Evolutionary conservation across 2,329 filamentous ascomycete species (phyloP), one percentile per base, ranked within the genome.

Genomic region (Podosphaera xanthii): DNA sequence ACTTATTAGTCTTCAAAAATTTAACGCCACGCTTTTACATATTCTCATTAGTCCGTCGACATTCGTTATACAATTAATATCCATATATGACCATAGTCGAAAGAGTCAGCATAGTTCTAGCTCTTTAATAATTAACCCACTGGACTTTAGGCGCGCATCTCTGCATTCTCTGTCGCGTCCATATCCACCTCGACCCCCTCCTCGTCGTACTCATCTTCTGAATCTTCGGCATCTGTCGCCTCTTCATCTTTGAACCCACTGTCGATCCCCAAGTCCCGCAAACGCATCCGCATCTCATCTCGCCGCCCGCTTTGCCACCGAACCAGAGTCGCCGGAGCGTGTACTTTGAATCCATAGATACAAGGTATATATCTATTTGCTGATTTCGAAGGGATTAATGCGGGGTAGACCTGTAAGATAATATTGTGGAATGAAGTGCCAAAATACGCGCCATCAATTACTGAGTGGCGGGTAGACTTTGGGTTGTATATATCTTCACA

Each of bases 401-500:
- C 82, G 4, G 92, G 91, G 70, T 97, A 97, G 59, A 98, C 92
- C 72, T 98, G 92, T 76, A 98, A 97, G 62, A 98, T 82, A 72
- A 98, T 96, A 74, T 96, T 96, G 77, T 96, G 91, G 77, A 98
- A 98, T 2, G 87, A 94, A 55, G 91, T 90, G 65, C 92, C 92
- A 66, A 98, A 98, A 77, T 97, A 98, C 64, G 92, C 92, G 63
- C 92, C 92, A 70, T 98, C 92, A 68, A 98, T 96, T 61, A 86
- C 80, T 57, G 90, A 89, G 72, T 98, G 92, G 35, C 92, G 87
- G 30, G 88, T 91, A 2, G 92, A 97, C 72, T 98, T 98, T 52
- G 92, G 92, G 73, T 97, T 97, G 78, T 98, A 98, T 61, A 94
- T 85, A 71, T 98, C 92, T 76, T 98, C 92, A 76, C 92, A 98